Percentiles rank a stretch among this genome's conserved stretches.
Evolutionary conservation across 768 basidiomycete genomes (phyloP).

Genomic region (Xanthoconium purpureum): DNA sequence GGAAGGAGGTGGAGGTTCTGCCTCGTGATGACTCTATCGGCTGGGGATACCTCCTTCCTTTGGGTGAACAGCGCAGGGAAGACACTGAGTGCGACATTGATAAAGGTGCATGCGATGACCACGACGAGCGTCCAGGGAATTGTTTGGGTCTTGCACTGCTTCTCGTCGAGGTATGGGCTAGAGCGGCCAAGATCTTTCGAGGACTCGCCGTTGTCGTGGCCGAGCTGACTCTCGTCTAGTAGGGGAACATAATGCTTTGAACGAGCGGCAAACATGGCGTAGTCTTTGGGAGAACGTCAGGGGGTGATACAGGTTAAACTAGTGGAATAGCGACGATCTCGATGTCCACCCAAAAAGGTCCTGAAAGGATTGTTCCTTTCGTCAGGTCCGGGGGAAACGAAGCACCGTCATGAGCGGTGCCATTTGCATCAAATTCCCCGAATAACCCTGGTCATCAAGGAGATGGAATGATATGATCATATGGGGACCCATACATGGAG

Average conservation of each 20-base stretch:
- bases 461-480: no score
- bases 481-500: no score
- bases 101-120: constrained; percentile 3
- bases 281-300: background rate
- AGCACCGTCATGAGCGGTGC: no score
- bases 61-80: background rate
- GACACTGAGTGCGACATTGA: constrained; percentile 4
- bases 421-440: no score
- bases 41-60: background rate
- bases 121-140: constrained; percentile 8
- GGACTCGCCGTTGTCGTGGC: background rate
- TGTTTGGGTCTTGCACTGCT: background rate
- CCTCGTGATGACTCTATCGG: background rate
- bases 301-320: background rate
- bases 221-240: background rate
- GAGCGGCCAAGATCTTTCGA: background rate
- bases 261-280: constrained; percentile 1
- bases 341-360: background rate
- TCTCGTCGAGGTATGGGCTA: background rate
- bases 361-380: no score
- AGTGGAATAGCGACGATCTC: background rate
- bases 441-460: no score
- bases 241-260: constrained; percentile 2
- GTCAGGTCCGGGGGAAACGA: no score
- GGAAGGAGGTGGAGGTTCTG: constrained; percentile 8